Conservation (phyloP, 768 basidiomycete species). For the Rhizopogon rudus region DNA sequence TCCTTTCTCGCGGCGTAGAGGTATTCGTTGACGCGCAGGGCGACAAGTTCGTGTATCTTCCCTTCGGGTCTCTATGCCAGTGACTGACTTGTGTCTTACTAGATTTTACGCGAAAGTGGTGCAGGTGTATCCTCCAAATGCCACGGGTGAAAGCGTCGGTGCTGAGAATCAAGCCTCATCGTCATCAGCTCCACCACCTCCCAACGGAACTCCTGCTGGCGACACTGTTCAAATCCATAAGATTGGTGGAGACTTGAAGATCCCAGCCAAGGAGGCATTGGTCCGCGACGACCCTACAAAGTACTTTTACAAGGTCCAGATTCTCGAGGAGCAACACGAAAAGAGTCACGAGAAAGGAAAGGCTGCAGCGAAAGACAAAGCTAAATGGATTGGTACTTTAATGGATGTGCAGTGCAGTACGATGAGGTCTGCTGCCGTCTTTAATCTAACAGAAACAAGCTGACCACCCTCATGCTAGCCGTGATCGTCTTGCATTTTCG, state of each 20-base stretch:
- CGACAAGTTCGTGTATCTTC: conserved; percentile 62
- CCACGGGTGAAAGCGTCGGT: conserved; percentile 35
- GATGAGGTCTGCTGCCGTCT: conserved; percentile 62
- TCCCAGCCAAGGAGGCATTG: conserved; percentile 65
- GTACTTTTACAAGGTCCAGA: conserved; percentile 86
- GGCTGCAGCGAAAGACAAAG: conserved; percentile 51
- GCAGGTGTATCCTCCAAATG: conserved; percentile 69
- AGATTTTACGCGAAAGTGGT: conserved; percentile 83
- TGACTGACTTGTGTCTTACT: conserved; percentile 13
- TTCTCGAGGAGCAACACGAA: conserved; percentile 73
- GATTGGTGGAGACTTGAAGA: conserved; percentile 75
- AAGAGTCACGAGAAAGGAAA: conserved; percentile 60
- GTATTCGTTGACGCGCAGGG: conserved; percentile 85
- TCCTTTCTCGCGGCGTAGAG: conserved; percentile 38
- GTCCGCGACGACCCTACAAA: conserved; percentile 70
- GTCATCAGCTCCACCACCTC: conserved; percentile 44
- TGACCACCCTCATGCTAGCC: conserved; percentile 40
- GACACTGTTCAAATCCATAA: conserved; percentile 57
- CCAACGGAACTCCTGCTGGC: conserved; percentile 37
- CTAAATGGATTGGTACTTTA: conserved; percentile 66
- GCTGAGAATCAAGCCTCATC: conserved; percentile 24
- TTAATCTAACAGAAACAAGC: not conserved
- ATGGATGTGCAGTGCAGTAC: conserved; percentile 78
- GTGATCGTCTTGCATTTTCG: conserved; percentile 92
- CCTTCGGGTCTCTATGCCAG: not conserved